Evolutionary conservation across 768 basidiomycete genomes (phyloP).

Genomic region (Boletus rubroflammeus): DNA sequence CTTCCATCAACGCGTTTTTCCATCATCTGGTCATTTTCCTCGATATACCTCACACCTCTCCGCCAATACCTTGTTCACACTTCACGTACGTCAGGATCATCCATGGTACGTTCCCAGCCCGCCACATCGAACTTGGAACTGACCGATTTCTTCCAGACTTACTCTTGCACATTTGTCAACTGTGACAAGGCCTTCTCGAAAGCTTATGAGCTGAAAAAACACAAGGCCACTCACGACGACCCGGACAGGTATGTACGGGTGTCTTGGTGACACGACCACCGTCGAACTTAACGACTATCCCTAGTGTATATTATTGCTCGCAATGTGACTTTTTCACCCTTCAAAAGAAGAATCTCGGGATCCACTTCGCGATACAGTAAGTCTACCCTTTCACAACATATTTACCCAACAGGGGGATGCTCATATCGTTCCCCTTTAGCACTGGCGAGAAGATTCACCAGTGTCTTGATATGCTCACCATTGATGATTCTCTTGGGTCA

Average conservation of each 20-base stretch:
- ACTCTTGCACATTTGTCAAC: neutral
- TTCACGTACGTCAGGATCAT: neutral
- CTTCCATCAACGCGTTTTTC: neutral
- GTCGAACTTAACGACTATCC: neutral
- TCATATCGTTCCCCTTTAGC: slow-evolving; percentile 4
- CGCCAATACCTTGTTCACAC: neutral
- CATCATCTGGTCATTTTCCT: slow-evolving; percentile 11
- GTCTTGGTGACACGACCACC: neutral
- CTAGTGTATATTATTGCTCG: slow-evolving; percentile 15
- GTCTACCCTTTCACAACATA: neutral
- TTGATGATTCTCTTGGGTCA: neutral
- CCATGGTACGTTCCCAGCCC: neutral
- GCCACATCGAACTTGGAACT: neutral
- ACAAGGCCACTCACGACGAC: slow-evolving; percentile 5
- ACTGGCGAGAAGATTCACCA: slow-evolving; percentile 18
- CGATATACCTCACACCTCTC: neutral
- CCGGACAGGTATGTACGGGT: slow-evolving; percentile 2
- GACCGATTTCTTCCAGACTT: neutral
- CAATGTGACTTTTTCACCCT: slow-evolving; percentile 14
- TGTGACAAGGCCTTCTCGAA: slow-evolving; percentile 4
- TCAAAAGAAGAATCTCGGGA: slow-evolving; percentile 19
- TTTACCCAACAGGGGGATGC: neutral
- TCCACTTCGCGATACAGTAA: slow-evolving; percentile 22
- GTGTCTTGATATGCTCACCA: slow-evolving; percentile 5
- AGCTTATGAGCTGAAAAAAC: slow-evolving; percentile 11